These are phyloP conservation scores for Pseudocercospora fijiensis DNA, from an alignment of 2,329 filamentous ascomycete genomes.

Conservation along the genomic window DNA sequence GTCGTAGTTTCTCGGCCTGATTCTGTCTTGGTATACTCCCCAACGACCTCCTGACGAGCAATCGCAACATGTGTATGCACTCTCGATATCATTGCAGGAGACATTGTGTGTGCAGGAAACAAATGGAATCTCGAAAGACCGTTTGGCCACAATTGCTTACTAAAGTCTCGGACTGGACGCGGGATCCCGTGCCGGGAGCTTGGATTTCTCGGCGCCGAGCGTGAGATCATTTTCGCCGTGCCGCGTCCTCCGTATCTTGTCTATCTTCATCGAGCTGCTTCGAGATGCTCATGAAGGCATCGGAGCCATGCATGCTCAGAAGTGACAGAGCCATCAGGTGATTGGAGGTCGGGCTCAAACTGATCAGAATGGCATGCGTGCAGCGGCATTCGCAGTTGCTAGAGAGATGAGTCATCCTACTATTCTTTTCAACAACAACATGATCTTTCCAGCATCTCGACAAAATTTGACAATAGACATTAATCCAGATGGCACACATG, in stretches of 20 bases:
- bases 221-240: not conserved
- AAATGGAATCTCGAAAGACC: not conserved
- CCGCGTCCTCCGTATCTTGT: not conserved
- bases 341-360: not conserved
- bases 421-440: no score
- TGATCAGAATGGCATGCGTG: no score
- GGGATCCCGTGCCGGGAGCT: not conserved
- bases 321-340: no score
- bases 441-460: not conserved
- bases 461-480: not conserved
- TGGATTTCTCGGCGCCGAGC: not conserved
- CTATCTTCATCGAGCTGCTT: not conserved
- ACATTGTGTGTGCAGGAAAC: not conserved
- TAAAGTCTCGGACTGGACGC: not conserved
- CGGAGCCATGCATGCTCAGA: not conserved
- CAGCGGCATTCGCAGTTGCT: not conserved
- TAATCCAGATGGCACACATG: not conserved
- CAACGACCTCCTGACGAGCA: not conserved
- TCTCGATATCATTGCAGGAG: constrained; percentile 1
- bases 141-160: constrained; percentile 10
- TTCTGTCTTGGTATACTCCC: not conserved
- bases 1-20: not conserved
- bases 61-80: constrained; percentile 1
- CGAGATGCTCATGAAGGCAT: not conserved
- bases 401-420: not conserved